phyloP scores from a whole-genome alignment of 331 rosid species.

The Ulmus americana region DNA sequence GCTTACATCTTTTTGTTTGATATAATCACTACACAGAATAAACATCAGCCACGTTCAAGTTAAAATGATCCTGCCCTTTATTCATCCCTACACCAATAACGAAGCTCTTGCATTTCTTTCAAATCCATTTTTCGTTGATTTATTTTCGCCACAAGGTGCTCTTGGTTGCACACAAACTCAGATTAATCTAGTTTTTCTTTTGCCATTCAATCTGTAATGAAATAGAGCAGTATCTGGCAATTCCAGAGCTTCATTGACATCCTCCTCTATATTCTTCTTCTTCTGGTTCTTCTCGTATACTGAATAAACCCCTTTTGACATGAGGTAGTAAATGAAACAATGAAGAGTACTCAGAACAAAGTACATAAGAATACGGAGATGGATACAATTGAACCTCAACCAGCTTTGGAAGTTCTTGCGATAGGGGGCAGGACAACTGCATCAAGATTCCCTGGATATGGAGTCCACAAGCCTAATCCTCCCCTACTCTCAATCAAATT shows the following conservation, averaged over 20 bases:
- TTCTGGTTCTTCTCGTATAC: constrained; percentile 2
- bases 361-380: not conserved
- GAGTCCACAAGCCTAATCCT: constrained; percentile 90
- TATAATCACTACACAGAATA: not conserved
- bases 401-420: constrained; percentile 86
- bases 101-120: not conserved
- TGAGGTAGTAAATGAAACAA: constrained; percentile 6
- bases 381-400: constrained; percentile 43
- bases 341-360: not conserved
- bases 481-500: constrained; percentile 70
- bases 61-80: not conserved
- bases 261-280: not conserved
- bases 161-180: not conserved
- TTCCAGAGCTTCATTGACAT: not conserved
- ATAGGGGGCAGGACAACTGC: constrained; percentile 69
- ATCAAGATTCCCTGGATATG: constrained; percentile 71
- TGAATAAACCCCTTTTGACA: constrained; percentile 2
- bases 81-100: not conserved
- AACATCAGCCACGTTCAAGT: not conserved
- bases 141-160: not conserved
- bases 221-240: not conserved
- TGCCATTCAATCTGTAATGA: not conserved
- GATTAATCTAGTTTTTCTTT: not conserved
- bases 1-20: not conserved
- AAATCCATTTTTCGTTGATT: not conserved